Conservation (phyloP, 148 eudicot species). For the Amaranthus palmeri region DNA sequence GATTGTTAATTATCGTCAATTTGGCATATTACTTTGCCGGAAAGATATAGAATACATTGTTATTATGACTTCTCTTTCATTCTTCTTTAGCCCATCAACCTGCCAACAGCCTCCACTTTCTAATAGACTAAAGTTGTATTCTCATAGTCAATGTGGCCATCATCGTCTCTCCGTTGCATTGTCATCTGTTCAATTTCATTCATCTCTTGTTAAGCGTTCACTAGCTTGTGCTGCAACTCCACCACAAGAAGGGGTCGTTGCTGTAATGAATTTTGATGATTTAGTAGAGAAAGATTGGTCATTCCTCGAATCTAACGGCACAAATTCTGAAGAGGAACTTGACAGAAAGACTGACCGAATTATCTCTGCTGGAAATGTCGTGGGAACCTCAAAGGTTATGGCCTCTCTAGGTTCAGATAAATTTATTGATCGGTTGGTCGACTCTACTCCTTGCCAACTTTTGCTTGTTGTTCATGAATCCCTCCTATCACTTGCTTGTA, state of each 20-base stretch:
- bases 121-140: neutral
- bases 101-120: constrained; percentile 12
- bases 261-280: constrained; percentile 60
- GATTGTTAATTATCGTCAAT: neutral
- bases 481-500: constrained; percentile 58
- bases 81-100: constrained; percentile 25
- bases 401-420: constrained; percentile 73
- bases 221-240: constrained; percentile 29
- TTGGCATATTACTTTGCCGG: neutral
- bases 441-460: constrained; percentile 43
- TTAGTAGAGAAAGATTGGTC: constrained; percentile 90
- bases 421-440: constrained; percentile 66
- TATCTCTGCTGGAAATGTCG: constrained; percentile 56
- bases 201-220: constrained; percentile 4
- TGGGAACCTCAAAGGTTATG: constrained; percentile 57
- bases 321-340: constrained; percentile 41
- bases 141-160: neutral
- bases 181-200: constrained; percentile 15
- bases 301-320: constrained; percentile 55
- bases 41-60: neutral
- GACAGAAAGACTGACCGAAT: constrained; percentile 43
- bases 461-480: constrained; percentile 84
- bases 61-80: constrained; percentile 39
- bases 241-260: constrained; percentile 49
- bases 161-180: constrained; percentile 14